A percentile compares a stretch with the other conserved stretches of the same genome.
Conservation (phyloP, 2,329 filamentous ascomycete species). For the Fusarium napiforme region DNA sequence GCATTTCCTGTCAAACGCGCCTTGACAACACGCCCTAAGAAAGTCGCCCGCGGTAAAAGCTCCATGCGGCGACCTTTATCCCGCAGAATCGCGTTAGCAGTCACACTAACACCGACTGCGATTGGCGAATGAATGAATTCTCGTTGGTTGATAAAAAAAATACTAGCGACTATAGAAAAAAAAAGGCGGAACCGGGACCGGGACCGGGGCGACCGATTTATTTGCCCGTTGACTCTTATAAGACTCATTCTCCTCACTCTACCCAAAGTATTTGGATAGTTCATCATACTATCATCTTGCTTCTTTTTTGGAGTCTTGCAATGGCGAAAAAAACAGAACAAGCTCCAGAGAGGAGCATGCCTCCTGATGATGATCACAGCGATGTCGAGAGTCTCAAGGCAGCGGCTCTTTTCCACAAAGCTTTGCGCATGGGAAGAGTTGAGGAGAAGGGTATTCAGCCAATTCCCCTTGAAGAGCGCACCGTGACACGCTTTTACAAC, state of each 20-base stretch:
- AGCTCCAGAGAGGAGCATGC: slow-evolving; percentile 23
- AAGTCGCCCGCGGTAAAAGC: background rate
- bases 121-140: slow-evolving; percentile 30
- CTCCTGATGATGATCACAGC: slow-evolving; percentile 42
- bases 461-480: slow-evolving; percentile 55
- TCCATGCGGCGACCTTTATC: slow-evolving; percentile 37
- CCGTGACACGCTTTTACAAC: slow-evolving; percentile 54
- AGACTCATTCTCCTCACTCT: slow-evolving; percentile 6
- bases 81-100: slow-evolving; percentile 29
- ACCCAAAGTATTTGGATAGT: background rate
- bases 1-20: slow-evolving; percentile 6
- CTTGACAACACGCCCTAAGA: background rate
- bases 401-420: slow-evolving; percentile 46
- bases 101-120: slow-evolving; percentile 12
- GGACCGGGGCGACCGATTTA: slow-evolving; percentile 35
- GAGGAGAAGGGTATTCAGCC: slow-evolving; percentile 59
- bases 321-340: slow-evolving; percentile 23
- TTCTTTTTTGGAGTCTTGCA: background rate
- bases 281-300: background rate
- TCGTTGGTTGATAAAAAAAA: slow-evolving; percentile 5
- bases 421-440: slow-evolving; percentile 53
- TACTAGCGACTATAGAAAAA: slow-evolving; percentile 22
- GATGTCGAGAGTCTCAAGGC: slow-evolving; percentile 44
- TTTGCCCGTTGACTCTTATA: slow-evolving; percentile 25
- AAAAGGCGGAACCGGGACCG: slow-evolving; percentile 32